These are phyloP conservation scores for Neocucurbitaria cava DNA, from an alignment of 2,329 filamentous ascomycete genomes.

Conservation along the genomic window DNA sequence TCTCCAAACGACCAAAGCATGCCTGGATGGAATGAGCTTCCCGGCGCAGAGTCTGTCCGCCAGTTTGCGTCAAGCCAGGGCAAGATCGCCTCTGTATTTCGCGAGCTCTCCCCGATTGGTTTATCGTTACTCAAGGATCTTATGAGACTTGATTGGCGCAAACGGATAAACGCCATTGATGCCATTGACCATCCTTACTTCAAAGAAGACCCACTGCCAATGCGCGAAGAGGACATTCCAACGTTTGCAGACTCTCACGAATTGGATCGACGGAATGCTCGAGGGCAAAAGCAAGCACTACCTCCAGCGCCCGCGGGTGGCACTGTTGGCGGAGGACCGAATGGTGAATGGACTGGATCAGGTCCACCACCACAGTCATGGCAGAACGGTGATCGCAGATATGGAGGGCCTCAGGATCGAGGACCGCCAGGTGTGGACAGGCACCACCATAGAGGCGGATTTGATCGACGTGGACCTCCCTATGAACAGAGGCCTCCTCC, in stretches of 20 bases:
- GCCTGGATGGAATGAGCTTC: conserved; percentile 86
- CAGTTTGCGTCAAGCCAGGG: conserved; percentile 66
- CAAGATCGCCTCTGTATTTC: conserved; percentile 76
- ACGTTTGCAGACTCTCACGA: conserved; percentile 95
- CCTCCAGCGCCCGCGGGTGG: conserved; percentile 92
- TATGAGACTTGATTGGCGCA: conserved; percentile 86
- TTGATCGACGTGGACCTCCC: conserved; percentile 35
- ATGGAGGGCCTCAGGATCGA: conserved; percentile 46
- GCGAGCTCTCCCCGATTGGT: conserved; percentile 74
- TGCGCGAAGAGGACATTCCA: conserved; percentile 85
- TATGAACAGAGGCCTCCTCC: conserved; percentile 42
- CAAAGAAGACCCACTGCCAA: conserved; percentile 76
- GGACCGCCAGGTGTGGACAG: conserved; percentile 50
- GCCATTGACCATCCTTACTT: conserved; percentile 94
- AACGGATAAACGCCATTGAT: conserved; percentile 90
- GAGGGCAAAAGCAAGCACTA: conserved; percentile 81
- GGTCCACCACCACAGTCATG: conserved; percentile 45
- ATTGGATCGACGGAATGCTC: conserved; percentile 89
- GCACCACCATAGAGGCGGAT: conserved; percentile 33
- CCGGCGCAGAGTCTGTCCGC: conserved; percentile 78
- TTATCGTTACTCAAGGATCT: conserved; percentile 83
- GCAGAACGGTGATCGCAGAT: conserved; percentile 45
- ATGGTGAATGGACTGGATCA: conserved; percentile 64
- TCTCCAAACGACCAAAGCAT: conserved; percentile 88
- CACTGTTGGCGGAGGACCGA: conserved; percentile 77